A percentile compares a stretch with the other conserved stretches of the same genome.
phyloP scores from a whole-genome alignment of 1,139 yeast species.

The Hansenula lynferdii region DNA sequence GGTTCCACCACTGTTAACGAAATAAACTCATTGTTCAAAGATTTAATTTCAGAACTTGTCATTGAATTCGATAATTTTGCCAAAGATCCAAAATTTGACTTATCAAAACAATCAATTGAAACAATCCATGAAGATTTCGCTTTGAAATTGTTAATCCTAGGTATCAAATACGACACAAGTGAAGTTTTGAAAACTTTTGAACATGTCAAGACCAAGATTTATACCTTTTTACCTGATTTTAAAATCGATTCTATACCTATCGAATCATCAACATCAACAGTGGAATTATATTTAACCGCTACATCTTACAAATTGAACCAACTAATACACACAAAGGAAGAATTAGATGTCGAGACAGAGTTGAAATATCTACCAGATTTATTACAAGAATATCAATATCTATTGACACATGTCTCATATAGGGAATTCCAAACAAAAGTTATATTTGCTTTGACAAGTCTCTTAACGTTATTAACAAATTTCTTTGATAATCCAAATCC shows the following conservation, averaged over 20 bases:
- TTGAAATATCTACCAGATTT: slow-evolving; percentile 11
- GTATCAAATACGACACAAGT: slow-evolving; percentile 10
- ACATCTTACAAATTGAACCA: slow-evolving; percentile 13
- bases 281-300: slow-evolving; percentile 13
- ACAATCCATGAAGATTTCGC: slow-evolving; percentile 15
- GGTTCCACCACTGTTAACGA: slow-evolving; percentile 16
- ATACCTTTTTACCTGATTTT: slow-evolving; percentile 7
- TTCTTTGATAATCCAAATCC: slow-evolving; percentile 20
- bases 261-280: slow-evolving; percentile 3
- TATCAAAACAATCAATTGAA: slow-evolving; percentile 5
- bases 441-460: slow-evolving; percentile 8
- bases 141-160: slow-evolving; percentile 15
- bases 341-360: slow-evolving; percentile 15
- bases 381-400: slow-evolving; percentile 10
- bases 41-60: slow-evolving; percentile 16
- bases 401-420: slow-evolving; percentile 1
- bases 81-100: slow-evolving; percentile 6
- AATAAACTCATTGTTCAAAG: slow-evolving; percentile 14
- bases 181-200: slow-evolving; percentile 8
- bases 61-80: slow-evolving; percentile 15
- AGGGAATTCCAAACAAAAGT: slow-evolving; percentile 9
- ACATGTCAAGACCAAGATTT: slow-evolving; percentile 7
- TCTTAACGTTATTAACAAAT: slow-evolving; percentile 9
- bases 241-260: background rate
- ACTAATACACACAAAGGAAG: slow-evolving; percentile 13